Evolutionary conservation across 1,284 basidiomycete genomes (phyloP).

Genomic region (Cutaneotrichosporon sp.): DNA sequence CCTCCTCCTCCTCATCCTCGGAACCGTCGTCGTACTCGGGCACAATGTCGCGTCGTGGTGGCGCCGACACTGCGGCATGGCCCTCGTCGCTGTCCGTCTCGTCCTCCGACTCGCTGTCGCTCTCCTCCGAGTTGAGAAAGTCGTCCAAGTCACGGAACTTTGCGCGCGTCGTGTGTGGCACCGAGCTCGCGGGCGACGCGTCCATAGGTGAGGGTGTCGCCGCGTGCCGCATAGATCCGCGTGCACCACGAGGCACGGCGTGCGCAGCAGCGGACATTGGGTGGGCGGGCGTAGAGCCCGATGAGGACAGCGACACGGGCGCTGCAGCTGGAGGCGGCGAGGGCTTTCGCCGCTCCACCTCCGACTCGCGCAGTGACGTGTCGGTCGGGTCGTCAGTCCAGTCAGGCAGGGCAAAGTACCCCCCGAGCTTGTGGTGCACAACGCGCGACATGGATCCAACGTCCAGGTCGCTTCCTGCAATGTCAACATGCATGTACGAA

Average conservation of each 20-base stretch:
- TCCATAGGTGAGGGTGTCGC: constrained; percentile 1
- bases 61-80: constrained; percentile 13
- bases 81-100: constrained; percentile 47
- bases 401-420: constrained; percentile 40
- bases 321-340: background rate
- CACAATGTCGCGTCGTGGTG: constrained; percentile 26
- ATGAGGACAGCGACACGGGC: background rate
- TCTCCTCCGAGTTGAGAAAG: constrained; percentile 43
- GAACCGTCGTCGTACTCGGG: constrained; percentile 36
- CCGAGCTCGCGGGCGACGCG: constrained; percentile 5
- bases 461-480: constrained; percentile 27
- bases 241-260: background rate
- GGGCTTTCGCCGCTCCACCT: constrained; percentile 18
- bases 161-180: constrained; percentile 11
- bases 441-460: constrained; percentile 43
- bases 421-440: constrained; percentile 28
- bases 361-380: constrained; percentile 47
- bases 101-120: constrained; percentile 25
- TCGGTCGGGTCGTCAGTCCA: constrained; percentile 52
- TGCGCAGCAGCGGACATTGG: background rate
- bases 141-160: constrained; percentile 47
- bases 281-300: background rate
- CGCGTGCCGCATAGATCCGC: background rate
- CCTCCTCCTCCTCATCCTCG: constrained; percentile 11
- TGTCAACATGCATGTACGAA: background rate